Percentiles rank a stretch among this genome's conserved stretches.
Evolutionary conservation across 2,329 filamentous ascomycete species (phyloP).

Genomic region (Fusarium nematophilum): DNA sequence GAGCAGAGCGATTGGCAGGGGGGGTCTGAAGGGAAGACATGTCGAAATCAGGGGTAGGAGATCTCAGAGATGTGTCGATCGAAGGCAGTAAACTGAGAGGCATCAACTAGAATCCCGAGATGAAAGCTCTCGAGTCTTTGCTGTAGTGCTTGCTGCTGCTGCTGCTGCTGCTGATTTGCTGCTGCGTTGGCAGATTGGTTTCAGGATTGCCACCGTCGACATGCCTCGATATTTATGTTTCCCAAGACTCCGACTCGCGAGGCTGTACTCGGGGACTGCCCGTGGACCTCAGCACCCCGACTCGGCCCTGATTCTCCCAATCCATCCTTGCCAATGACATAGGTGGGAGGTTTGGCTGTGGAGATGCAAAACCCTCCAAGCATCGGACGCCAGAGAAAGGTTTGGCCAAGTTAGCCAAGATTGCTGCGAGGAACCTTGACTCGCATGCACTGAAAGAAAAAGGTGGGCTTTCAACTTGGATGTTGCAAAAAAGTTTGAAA

Average conservation of each 20-base stretch:
- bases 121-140: slow-evolving; percentile 9
- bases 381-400: slow-evolving; percentile 18
- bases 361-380: slow-evolving; percentile 27
- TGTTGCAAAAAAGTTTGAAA: slow-evolving; percentile 27
- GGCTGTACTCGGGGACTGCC: slow-evolving; percentile 19
- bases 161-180: slow-evolving; percentile 10
- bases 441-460: slow-evolving; percentile 24
- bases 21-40: slow-evolving; percentile 38
- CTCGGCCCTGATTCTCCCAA: slow-evolving; percentile 35
- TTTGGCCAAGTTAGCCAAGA: slow-evolving; percentile 18
- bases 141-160: not conserved
- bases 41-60: slow-evolving; percentile 17
- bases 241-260: not conserved
- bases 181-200: not conserved
- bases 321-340: slow-evolving; percentile 43
- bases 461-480: slow-evolving; percentile 28
- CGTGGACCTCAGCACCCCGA: slow-evolving; percentile 18
- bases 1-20: slow-evolving; percentile 35
- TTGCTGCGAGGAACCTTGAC: slow-evolving; percentile 15
- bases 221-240: slow-evolving; percentile 39
- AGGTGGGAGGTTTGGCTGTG: slow-evolving; percentile 28
- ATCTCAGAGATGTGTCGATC: slow-evolving; percentile 30
- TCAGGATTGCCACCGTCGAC: slow-evolving; percentile 2
- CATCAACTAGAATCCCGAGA: slow-evolving; percentile 18
- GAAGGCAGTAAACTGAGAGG: slow-evolving; percentile 28